A percentile compares a stretch with the other conserved stretches of the same genome.
Conservation (phyloP, 2,329 filamentous ascomycete genomes). For the Sporothrix humicola region DNA sequence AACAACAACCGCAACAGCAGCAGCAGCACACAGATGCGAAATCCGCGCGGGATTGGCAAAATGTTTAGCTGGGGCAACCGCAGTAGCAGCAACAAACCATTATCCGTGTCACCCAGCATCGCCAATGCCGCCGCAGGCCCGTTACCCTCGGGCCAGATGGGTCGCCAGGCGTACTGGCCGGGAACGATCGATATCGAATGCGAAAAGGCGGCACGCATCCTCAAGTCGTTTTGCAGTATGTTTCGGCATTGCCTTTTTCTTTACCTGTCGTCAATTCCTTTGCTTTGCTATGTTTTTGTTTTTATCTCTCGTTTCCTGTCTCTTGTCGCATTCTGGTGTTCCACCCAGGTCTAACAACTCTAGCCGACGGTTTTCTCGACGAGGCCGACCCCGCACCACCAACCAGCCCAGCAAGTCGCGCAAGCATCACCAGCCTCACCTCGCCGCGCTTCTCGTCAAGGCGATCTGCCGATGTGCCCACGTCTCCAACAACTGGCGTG, state of each 20-base stretch:
- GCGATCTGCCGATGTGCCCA: constrained; percentile 28
- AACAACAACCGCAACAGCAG: constrained; percentile 26
- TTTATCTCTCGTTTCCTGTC: background rate
- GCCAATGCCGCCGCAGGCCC: constrained; percentile 34
- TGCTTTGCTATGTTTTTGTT: constrained; percentile 46
- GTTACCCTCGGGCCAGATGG: constrained; percentile 82
- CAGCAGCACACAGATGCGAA: constrained; percentile 25
- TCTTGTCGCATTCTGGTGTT: constrained; percentile 67
- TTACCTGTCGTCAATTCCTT: constrained; percentile 78
- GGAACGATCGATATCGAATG: constrained; percentile 75
- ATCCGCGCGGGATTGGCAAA: constrained; percentile 40
- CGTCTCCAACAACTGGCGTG: constrained; percentile 44
- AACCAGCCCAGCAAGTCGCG: constrained; percentile 40
- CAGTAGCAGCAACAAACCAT: constrained; percentile 26
- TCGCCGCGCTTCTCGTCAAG: constrained; percentile 32
- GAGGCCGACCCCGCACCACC: constrained; percentile 46
- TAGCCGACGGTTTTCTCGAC: constrained; percentile 63
- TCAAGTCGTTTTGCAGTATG: constrained; percentile 81
- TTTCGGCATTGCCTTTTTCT: constrained; percentile 54
- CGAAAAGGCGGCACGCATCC: constrained; percentile 78
- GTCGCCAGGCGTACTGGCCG: constrained; percentile 75
- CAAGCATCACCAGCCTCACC: constrained; percentile 36
- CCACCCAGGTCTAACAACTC: constrained; percentile 33
- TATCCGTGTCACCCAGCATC: constrained; percentile 35
- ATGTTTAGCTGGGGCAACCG: constrained; percentile 45